Conservation (phyloP, 2,329 filamentous ascomycete species). For the Cladosporium cucumerinum region DNA sequence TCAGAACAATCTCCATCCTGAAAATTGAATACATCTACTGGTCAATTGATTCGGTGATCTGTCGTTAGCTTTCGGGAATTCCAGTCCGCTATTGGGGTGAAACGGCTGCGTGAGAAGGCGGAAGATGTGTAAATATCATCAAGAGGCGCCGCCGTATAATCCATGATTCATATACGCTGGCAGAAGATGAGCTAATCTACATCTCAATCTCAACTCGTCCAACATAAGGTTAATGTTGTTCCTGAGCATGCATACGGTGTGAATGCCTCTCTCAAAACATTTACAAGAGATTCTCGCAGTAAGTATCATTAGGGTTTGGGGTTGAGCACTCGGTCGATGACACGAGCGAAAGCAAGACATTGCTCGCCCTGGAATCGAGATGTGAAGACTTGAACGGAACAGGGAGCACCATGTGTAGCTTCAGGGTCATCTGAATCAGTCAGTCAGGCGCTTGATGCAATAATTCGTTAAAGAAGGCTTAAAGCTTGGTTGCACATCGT, state of each 20-base stretch:
- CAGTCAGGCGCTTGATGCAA: background rate
- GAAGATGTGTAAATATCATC: background rate
- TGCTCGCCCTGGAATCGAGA: background rate
- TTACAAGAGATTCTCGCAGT: background rate
- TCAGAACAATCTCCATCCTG: background rate
- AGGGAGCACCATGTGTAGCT: background rate
- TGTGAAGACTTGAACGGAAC: background rate
- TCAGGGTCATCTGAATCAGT: background rate
- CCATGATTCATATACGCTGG: background rate
- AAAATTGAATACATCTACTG: background rate
- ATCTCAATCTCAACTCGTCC: background rate
- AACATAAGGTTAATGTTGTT: background rate
- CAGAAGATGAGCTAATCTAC: background rate
- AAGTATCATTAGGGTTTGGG: background rate
- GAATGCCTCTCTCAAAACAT: background rate
- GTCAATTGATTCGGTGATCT: background rate
- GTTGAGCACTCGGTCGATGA: background rate
- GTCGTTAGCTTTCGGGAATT: background rate
- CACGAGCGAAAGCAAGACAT: background rate
- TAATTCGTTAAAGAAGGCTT: background rate
- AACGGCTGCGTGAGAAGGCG: background rate
- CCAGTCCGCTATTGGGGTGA: background rate
- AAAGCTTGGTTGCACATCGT: background rate
- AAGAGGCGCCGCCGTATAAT: background rate
- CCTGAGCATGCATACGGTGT: background rate